A percentile compares a stretch with the other conserved stretches of the same genome.
These are phyloP conservation scores for Agrostemma githago DNA, from an alignment of 148 eudicot genomes.

Conservation along the genomic window DNA sequence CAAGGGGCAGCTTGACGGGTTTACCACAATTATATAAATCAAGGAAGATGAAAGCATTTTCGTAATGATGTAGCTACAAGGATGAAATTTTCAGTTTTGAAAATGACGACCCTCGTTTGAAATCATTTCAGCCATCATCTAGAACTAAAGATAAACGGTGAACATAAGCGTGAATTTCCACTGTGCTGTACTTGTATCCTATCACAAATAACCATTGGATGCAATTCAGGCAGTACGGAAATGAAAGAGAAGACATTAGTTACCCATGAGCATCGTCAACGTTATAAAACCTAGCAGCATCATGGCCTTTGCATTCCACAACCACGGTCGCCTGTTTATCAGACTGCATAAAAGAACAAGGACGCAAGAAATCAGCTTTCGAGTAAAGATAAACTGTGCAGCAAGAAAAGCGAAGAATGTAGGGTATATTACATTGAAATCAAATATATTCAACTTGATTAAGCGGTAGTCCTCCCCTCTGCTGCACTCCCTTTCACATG, in stretches of 20 bases:
- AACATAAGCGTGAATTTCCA: not conserved
- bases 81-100: not conserved
- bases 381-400: not conserved
- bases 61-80: no score
- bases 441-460: conserved; percentile 78
- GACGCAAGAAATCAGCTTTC: not conserved
- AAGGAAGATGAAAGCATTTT: no score
- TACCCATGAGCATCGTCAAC: conserved; percentile 94
- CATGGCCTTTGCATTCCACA: conserved; percentile 97
- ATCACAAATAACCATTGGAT: not conserved
- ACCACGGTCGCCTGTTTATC: conserved; percentile 61
- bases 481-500: conserved; percentile 98
- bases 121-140: not conserved
- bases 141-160: not conserved
- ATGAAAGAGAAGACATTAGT: conserved; percentile 5
- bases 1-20: no score
- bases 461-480: conserved; percentile 96
- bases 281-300: conserved; percentile 78
- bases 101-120: not conserved
- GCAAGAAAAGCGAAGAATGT: conserved; percentile 4
- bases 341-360: conserved; percentile 34
- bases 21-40: no score
- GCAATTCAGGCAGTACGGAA: no score
- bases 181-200: no score
- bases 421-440: conserved; percentile 47